These are phyloP conservation scores for Teratosphaeriaceae sp. DNA, from an alignment of 2,329 filamentous ascomycete species.

Conservation along the genomic window DNA sequence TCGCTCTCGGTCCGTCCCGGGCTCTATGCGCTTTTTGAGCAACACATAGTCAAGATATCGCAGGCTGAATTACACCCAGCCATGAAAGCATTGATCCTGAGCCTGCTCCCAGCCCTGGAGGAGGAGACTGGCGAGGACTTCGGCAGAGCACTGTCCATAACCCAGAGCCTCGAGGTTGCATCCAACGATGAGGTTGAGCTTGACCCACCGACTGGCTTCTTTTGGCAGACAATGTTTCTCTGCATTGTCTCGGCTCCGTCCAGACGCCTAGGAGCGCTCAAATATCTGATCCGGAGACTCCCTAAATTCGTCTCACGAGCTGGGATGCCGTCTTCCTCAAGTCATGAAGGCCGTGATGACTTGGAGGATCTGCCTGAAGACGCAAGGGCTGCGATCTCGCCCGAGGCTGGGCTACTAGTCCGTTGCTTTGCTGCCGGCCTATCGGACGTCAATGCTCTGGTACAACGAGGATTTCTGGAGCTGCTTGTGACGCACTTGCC, in stretches of 20 bases:
- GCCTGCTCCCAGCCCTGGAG: constrained; percentile 84
- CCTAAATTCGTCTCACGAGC: constrained; percentile 57
- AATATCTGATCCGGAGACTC: constrained; percentile 73
- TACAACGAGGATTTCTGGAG: constrained; percentile 91
- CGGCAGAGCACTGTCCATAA: constrained; percentile 70
- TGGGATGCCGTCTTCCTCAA: too few relatives aligned
- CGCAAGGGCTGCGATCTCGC: constrained; percentile 67
- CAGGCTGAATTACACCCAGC: constrained; percentile 70
- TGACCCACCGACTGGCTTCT: constrained; percentile 63
- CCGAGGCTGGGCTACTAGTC: constrained; percentile 84
- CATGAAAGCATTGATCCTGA: constrained; percentile 81
- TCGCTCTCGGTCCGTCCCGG: constrained; percentile 83
- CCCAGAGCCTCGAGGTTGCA: constrained; percentile 69
- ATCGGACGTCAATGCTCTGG: constrained; percentile 77
- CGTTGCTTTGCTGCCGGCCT: constrained; percentile 90
- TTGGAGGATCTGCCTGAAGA: constrained; percentile 37
- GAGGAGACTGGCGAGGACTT: constrained; percentile 98
- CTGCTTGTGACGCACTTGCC: constrained; percentile 85
- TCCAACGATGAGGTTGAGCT: constrained; percentile 48
- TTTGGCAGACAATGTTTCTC: constrained; percentile 97
- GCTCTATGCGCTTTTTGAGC: constrained; percentile 78
- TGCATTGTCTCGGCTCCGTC: constrained; percentile 85
- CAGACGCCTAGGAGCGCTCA: constrained; percentile 76
- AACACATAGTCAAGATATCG: constrained; percentile 67
- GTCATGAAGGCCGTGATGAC: too few relatives aligned